Evolutionary conservation across 768 basidiomycete species (phyloP), one percentile per base, ranked within the genome.

Genomic region (Imleria badia): DNA sequence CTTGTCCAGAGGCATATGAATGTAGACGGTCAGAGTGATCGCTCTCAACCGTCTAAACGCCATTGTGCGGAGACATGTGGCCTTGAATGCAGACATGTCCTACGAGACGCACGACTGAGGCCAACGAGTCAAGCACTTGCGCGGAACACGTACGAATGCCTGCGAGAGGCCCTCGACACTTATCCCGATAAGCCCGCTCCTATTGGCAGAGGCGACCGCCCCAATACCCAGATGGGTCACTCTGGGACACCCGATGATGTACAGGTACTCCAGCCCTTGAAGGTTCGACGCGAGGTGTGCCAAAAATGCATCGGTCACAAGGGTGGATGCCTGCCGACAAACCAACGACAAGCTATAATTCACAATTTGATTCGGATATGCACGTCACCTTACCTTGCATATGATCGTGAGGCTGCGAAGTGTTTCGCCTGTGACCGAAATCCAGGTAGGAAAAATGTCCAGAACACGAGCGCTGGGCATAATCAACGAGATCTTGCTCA

Each of bases 381-480:
- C 20, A 36, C 26, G 14, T 33, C 30, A 41, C 55, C 74, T 54
- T 52, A 84, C 90, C 77, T 85, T 87, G 70, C 89, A 91, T 43
- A 90, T 79, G 12, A 92, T 60, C 5, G 82, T 84, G 44, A 93
- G 71, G 55, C 73, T 81, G 30, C 74, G 75, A 45, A 93, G 73
- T 3, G 76, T 78, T 26, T 62, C 41, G 0, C 77, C 75, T 3
- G 76, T 81, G 10, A 66, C 51, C 11, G 61, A 62, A 14, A 82
- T 66, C 89, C 89, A 90, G 3, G 65, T 44, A 1, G 69, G 71
- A 20, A 91, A 64, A 7, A 78, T 68, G 34, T 72, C 67, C 20
- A 85, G 73, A 9, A 91, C 82, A 3, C 69, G 65, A 1, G 63
- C 61, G 53, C 81, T 85, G 14, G 90, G 89, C 90, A 91, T 89